Conservation (phyloP, 139 green algal genomes). For the Klebsormidium nitens region DNA sequence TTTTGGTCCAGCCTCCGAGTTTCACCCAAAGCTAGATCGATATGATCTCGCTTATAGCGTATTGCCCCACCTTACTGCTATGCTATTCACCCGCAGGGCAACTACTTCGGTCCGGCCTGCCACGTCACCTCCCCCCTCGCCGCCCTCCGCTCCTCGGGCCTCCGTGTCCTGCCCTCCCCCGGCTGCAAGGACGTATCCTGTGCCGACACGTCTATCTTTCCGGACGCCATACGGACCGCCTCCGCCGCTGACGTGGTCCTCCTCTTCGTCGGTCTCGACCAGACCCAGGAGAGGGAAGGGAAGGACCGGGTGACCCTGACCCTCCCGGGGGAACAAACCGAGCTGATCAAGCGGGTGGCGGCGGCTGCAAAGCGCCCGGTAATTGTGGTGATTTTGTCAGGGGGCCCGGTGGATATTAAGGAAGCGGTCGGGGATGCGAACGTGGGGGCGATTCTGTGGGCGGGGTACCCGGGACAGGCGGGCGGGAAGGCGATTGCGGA, state of each 20-base stretch:
- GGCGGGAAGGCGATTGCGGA: slow-evolving; percentile 15
- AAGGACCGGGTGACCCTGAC: slow-evolving; percentile 10
- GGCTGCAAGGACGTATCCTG: no score
- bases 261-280: slow-evolving; percentile 18
- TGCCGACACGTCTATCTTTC: no score
- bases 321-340: slow-evolving; percentile 17
- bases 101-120: slow-evolving; percentile 22
- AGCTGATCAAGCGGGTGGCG: slow-evolving; percentile 4
- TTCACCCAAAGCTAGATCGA: no score
- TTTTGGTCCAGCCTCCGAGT: no score
- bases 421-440: neutral
- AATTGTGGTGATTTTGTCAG: slow-evolving; percentile 14
- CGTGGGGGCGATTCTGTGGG: slow-evolving; percentile 17
- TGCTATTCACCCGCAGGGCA: no score
- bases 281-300: slow-evolving; percentile 13
- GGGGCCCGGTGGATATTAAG: slow-evolving; percentile 14
- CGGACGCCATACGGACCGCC: no score
- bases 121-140: no score
- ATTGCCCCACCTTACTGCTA: no score
- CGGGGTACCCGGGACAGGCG: slow-evolving; percentile 20
- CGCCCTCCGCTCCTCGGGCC: neutral
- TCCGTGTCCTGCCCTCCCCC: no score
- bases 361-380: neutral
- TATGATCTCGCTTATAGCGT: no score
- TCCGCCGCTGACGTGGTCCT: slow-evolving; percentile 3